Evolutionary conservation across 768 basidiomycete genomes (phyloP).

Genomic region (Amanita subjunquillea): DNA sequence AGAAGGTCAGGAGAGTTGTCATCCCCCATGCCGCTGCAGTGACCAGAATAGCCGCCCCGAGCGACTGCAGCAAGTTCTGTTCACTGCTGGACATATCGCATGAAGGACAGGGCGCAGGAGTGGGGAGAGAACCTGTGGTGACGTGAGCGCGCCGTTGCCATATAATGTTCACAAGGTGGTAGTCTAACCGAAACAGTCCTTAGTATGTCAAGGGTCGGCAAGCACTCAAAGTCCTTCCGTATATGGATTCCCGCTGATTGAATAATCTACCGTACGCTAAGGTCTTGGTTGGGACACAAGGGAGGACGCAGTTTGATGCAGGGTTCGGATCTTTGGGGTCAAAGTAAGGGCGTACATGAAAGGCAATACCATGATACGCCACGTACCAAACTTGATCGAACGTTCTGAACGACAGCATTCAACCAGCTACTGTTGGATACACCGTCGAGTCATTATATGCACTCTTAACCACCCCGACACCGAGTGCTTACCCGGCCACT

Average conservation of each 20-base stretch:
- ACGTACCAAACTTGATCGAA: too few species aligned
- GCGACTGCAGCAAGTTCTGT: background rate
- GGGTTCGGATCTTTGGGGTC: too few species aligned
- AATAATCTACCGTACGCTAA: too few species aligned
- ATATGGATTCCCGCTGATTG: too few species aligned
- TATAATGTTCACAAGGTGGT: background rate
- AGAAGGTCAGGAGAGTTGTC: background rate
- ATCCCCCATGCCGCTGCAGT: background rate
- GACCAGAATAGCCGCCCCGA: background rate
- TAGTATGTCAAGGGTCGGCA: background rate
- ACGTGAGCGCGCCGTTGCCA: background rate
- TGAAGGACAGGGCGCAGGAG: background rate
- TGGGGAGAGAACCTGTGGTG: background rate
- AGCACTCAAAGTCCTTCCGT: background rate
- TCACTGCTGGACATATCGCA: background rate
- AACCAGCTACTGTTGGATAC: conserved; percentile 19
- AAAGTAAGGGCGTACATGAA: too few species aligned
- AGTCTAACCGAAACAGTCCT: background rate
- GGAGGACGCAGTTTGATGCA: too few species aligned
- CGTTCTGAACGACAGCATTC: too few species aligned
- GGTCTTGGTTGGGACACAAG: too few species aligned
- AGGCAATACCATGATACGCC: too few species aligned
- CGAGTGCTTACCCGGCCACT: conserved; percentile 35
- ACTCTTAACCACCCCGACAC: conserved; percentile 22
- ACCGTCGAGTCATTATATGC: conserved; percentile 35